Evolutionary conservation across 192 early-diverging fungal genomes (phyloP).

Genomic region (Coemansia sp.): DNA sequence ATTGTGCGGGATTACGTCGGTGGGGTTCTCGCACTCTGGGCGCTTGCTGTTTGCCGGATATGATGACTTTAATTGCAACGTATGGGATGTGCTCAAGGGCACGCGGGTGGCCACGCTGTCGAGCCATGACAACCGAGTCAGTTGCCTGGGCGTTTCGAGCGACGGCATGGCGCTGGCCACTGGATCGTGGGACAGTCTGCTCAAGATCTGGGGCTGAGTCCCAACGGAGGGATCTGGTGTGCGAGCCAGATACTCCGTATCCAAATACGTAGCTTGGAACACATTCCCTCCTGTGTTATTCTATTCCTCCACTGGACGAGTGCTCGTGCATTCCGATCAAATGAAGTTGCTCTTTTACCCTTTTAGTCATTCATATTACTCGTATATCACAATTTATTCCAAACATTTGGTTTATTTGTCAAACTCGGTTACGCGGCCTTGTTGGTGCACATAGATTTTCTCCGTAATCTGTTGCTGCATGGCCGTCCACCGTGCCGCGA

Average conservation of each 20-base stretch:
- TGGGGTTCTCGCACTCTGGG: slow-evolving; percentile 96
- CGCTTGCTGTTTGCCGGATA: slow-evolving; percentile 97
- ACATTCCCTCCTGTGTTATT: too few species aligned
- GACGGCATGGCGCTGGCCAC: slow-evolving; percentile 99
- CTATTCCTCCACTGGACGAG: too few species aligned
- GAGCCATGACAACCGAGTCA: slow-evolving; percentile 95
- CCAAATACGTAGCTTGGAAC: too few species aligned
- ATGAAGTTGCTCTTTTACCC: background rate
- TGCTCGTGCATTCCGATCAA: background rate
- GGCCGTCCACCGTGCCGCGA: slow-evolving; percentile 79
- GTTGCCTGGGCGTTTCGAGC: slow-evolving; percentile 91
- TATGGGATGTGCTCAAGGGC: slow-evolving; percentile 98
- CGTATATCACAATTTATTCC: too few species aligned
- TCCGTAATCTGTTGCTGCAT: slow-evolving; percentile 69
- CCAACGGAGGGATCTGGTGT: too few species aligned
- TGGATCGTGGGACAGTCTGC: slow-evolving; percentile 95
- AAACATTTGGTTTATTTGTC: slow-evolving; percentile 20
- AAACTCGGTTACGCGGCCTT: slow-evolving; percentile 41
- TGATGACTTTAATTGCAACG: slow-evolving; percentile 99
- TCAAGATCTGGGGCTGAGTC: slow-evolving; percentile 77
- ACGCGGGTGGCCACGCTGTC: slow-evolving; percentile 90
- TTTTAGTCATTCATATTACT: background rate
- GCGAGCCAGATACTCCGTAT: too few species aligned
- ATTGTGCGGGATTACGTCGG: slow-evolving; percentile 96
- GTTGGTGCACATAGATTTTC: slow-evolving; percentile 65